phyloP scores from a whole-genome alignment of 1,284 basidiomycete species.

The Salmacisia buchloeana region DNA sequence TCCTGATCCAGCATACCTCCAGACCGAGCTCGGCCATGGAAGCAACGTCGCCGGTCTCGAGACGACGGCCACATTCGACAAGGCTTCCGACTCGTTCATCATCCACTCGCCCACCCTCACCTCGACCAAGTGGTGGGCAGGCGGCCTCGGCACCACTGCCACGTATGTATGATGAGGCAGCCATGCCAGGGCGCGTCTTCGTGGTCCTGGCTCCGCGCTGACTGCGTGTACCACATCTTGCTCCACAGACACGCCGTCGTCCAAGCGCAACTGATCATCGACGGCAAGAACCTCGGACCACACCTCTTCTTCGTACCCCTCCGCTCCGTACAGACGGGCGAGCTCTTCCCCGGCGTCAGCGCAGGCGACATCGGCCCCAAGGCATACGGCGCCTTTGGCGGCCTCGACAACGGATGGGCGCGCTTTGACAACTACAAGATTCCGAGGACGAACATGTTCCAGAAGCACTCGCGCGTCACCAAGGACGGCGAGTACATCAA shows the following conservation, averaged over 20 bases:
- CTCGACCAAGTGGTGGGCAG: conserved; percentile 72
- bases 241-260: conserved; percentile 75
- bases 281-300: conserved; percentile 65
- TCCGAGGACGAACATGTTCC: conserved; percentile 69
- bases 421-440: conserved; percentile 68
- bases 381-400: conserved; percentile 58
- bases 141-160: conserved; percentile 66
- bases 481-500: conserved; percentile 64
- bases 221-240: too few species aligned
- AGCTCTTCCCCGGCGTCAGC: conserved; percentile 61
- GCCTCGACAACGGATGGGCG: conserved; percentile 66
- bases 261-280: conserved; percentile 68
- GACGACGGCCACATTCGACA: conserved; percentile 71
- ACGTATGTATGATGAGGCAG: too few species aligned
- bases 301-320: conserved; percentile 66
- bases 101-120: conserved; percentile 71
- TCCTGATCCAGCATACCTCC: conserved; percentile 46
- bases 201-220: too few species aligned
- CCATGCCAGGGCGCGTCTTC: too few species aligned
- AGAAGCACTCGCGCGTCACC: conserved; percentile 67
- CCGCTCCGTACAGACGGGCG: conserved; percentile 58
- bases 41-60: conserved; percentile 57
- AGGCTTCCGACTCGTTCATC: conserved; percentile 65
- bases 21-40: conserved; percentile 64
- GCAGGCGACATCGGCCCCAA: conserved; percentile 68